phyloP scores from a whole-genome alignment of 1,284 basidiomycete genomes.

The Gymnopus androsaceus region DNA sequence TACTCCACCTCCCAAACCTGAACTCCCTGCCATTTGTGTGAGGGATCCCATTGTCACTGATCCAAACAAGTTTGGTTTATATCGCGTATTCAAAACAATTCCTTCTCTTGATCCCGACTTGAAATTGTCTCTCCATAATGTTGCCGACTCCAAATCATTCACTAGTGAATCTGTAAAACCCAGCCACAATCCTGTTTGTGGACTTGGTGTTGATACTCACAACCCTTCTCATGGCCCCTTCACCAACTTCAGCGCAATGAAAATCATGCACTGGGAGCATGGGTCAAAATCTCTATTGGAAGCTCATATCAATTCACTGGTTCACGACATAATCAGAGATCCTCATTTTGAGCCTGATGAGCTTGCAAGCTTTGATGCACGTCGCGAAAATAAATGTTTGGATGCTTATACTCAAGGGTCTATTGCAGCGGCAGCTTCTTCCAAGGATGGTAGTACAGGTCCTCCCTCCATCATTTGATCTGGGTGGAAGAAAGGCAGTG shows the following conservation, averaged over 20 bases:
- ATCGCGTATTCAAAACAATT: background rate
- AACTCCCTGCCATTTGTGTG: background rate
- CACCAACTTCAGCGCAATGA: background rate
- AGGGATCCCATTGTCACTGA: background rate
- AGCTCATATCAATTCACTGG: background rate
- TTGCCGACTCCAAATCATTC: background rate
- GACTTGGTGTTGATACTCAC: background rate
- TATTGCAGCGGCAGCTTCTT: background rate
- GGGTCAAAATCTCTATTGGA: background rate
- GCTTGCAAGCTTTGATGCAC: background rate
- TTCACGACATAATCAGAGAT: background rate
- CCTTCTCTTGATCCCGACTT: background rate
- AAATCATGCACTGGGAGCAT: background rate
- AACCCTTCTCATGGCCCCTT: background rate
- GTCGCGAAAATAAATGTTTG: background rate
- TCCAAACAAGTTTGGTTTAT: conserved; percentile 2
- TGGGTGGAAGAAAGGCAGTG: background rate
- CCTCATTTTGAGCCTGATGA: background rate
- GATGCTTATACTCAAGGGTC: background rate
- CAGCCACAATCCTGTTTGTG: background rate
- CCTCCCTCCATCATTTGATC: background rate
- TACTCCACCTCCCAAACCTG: background rate
- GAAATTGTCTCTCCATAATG: background rate
- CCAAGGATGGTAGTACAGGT: background rate
- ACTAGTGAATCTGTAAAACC: background rate